A percentile compares a stretch with the other conserved stretches of the same genome.
These are phyloP conservation scores for Sclerotinia glacialis DNA, from an alignment of 2,329 filamentous ascomycete genomes.

Conservation along the genomic window DNA sequence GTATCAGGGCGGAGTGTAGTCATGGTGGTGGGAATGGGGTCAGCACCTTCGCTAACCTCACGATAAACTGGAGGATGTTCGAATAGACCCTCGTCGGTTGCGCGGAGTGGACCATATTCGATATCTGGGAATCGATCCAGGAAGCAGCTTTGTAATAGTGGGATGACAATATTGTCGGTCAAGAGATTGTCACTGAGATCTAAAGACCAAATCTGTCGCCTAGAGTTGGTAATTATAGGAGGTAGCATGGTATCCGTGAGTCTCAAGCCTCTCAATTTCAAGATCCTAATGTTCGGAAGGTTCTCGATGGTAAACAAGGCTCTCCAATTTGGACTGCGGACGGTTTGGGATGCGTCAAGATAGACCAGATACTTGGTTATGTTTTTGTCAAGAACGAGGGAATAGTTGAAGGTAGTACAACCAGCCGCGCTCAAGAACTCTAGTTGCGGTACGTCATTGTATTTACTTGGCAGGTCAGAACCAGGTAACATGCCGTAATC, in stretches of 20 bases:
- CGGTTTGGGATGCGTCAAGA: conserved; percentile 29
- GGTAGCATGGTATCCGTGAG: conserved; percentile 45
- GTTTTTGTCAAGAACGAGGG: background rate
- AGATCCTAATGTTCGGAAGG: conserved; percentile 45
- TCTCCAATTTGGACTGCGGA: background rate
- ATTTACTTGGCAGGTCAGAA: background rate
- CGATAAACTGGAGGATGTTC: conserved; percentile 36
- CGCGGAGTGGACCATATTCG: background rate
- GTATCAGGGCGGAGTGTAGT: background rate
- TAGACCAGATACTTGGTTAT: conserved; percentile 26
- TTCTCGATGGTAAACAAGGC: conserved; percentile 40
- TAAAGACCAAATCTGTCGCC: conserved; percentile 53
- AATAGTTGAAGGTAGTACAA: conserved; percentile 12
- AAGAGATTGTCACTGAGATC: conserved; percentile 54
- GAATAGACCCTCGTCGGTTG: conserved; percentile 40
- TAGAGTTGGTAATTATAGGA: conserved; percentile 41
- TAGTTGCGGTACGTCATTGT: background rate
- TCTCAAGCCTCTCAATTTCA: conserved; percentile 51
- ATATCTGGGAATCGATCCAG: background rate
- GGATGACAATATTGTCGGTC: conserved; percentile 45
- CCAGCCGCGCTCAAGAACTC: conserved; percentile 11
- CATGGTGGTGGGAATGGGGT: background rate
- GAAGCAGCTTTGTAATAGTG: conserved; percentile 34
- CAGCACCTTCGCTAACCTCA: background rate
- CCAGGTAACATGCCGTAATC: background rate